Evolutionary conservation across 2,329 filamentous ascomycete species (phyloP).

Genomic region (Byssothecium circinans): DNA sequence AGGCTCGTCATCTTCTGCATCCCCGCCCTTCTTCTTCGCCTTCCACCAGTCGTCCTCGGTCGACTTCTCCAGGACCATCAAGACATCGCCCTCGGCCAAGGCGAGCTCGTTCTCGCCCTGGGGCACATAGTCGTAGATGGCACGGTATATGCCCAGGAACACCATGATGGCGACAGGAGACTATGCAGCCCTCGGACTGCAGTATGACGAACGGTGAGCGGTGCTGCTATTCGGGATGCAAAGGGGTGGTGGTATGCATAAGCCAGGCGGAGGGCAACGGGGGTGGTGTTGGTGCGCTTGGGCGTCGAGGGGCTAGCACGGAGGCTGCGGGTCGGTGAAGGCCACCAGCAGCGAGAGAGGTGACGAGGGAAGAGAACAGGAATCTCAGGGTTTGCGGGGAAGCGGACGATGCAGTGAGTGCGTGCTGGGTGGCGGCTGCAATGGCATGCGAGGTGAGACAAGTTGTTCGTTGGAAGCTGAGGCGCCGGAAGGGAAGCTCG

Average conservation of each 20-base stretch:
- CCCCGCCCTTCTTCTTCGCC: slow-evolving; percentile 79
- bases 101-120: slow-evolving; percentile 84
- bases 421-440: slow-evolving; percentile 9
- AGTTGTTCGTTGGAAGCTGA: slow-evolving; percentile 13
- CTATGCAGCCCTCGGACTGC: slow-evolving; percentile 15
- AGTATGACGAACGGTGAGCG: slow-evolving; percentile 5
- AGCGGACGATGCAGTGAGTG: slow-evolving; percentile 1
- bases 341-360: not conserved
- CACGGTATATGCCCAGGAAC: slow-evolving; percentile 88
- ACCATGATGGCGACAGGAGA: slow-evolving; percentile 62
- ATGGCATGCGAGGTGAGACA: slow-evolving; percentile 16
- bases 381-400: slow-evolving; percentile 5
- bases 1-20: slow-evolving; percentile 88
- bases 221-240: slow-evolving; percentile 19
- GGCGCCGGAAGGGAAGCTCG: slow-evolving; percentile 12
- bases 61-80: slow-evolving; percentile 86
- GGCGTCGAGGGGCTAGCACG: slow-evolving; percentile 27
- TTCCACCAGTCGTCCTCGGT: slow-evolving; percentile 85
- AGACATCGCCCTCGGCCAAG: slow-evolving; percentile 81
- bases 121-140: slow-evolving; percentile 89
- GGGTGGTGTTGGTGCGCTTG: too few species aligned
- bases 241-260: slow-evolving; percentile 28
- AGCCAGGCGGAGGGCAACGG: slow-evolving; percentile 25
- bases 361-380: not conserved
- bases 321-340: slow-evolving; percentile 1